These are phyloP conservation scores for Trichoderma atrobrunneum DNA, from an alignment of 2,329 filamentous ascomycete species.

Conservation along the genomic window DNA sequence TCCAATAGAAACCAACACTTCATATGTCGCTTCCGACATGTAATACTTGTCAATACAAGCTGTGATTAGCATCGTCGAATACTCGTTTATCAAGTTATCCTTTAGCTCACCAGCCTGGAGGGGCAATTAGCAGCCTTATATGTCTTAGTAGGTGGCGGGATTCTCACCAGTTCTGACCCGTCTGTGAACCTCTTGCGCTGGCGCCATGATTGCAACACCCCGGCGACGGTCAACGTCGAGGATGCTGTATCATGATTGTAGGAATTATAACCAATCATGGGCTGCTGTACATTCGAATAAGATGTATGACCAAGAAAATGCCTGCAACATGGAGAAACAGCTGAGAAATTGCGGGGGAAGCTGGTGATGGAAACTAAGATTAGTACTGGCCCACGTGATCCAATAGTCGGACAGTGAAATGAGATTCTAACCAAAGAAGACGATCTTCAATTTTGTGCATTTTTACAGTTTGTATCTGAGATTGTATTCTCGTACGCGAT, in stretches of 20 bases:
- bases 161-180: background rate
- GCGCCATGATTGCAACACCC: background rate
- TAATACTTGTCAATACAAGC: background rate
- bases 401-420: background rate
- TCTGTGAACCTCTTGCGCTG: background rate
- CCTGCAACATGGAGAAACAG: background rate
- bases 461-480: background rate
- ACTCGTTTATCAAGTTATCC: background rate
- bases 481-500: background rate
- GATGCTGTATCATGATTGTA: background rate
- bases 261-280: background rate
- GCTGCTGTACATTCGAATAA: background rate
- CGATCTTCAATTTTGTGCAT: background rate
- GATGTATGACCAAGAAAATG: background rate
- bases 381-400: background rate
- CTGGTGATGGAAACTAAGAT: background rate
- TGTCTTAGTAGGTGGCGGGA: background rate
- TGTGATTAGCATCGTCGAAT: background rate
- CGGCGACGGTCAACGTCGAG: background rate
- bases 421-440: background rate
- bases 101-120: background rate
- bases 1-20: background rate
- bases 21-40: conserved; percentile 5
- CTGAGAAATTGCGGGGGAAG: background rate
- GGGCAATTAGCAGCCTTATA: background rate